Evolutionary conservation across 2,329 filamentous ascomycete species (phyloP), one percentile per base, ranked within the genome.

Genomic region (Acarospora socialis): DNA sequence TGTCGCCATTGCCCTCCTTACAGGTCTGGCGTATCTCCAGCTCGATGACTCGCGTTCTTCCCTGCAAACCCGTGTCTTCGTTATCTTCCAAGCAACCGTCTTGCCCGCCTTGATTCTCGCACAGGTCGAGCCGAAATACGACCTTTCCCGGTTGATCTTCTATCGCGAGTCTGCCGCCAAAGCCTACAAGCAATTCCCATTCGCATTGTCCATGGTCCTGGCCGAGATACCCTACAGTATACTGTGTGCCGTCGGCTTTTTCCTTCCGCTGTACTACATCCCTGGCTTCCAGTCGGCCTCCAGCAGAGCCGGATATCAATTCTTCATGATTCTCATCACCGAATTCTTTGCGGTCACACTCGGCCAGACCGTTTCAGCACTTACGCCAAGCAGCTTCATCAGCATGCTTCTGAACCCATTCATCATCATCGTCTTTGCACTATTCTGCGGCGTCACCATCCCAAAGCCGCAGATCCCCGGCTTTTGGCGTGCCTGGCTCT

Each of bases 361-460:
- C 2, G 83, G 69, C 3, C 84, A 87, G 50, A 71, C 70, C 35
- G 66, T 92, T 4, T 76, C 81, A 0, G 75, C 84, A 0, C 57
- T 87, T 34, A 90, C 82, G 0, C 81, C 84, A 0, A 75, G 70
- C 15, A 73, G 80, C 2, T 83, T 83, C 55, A 81, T 92, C 45
- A 75, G 80, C 0, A 73, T 77, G 9, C 73, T 87, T 43, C 68
- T 82, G 42, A 84, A 92, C 45, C 83, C 84, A 1, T 81, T 86
- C 50, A 60, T 90, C 51, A 76, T 84, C 54, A 81, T 90, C 51
- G 73, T 77, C 36, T 87, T 92, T 48, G 69, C 78, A 1, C 67
- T 92, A 15, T 92, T 92, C 70, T 92, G 81, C 47, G 83, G 83
- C 54, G 83, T 92, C 39, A 79, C 81, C 0, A 81, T 92, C 30